Evolutionary conservation across 164 flowering plant genomes (phyloP), one percentile per base, ranked within the genome.

Genomic region (Houttuynia cordata): DNA sequence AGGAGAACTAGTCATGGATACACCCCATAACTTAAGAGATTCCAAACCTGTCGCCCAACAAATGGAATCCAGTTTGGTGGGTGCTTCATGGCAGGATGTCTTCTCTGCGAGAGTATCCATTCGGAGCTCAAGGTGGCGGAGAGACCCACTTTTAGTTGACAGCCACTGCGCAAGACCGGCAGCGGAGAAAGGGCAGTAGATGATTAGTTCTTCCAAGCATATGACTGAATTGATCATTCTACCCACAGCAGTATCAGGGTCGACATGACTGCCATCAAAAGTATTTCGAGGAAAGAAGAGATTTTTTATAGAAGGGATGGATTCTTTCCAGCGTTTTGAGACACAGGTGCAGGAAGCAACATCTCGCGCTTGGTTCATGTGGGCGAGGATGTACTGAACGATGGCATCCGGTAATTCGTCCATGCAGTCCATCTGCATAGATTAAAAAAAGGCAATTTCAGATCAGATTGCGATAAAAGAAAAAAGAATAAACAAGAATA

Each of bases 11-110:
- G 64, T 64, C 83, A 91, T 74, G 30, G 78, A 62, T 8, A 83
- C 93, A 59, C 96, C 97, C 97, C 97, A 88, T 1, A 91, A 82
- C 69, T 77, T 84, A 9, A 91, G 69, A 0, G 87, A 78, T 69
- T 83, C 85, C 75, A 91, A 63, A 58, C 78, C 75, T 39, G 53
- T 68, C 23, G 80, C 89, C 14, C 54, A 57, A 8, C 68, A 60
- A 14, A 91, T 63, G 71, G 82, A 81, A 40, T 88, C 91, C 61
- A 88, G 22, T 63, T 88, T 84, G 0, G 80, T 67, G 25, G 81
- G 73, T 56, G 40, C 60, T 19, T 77, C 83, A 34, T 18, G 24
- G 25, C 50, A 49, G 13, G 34, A 24, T 14, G 67, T 63, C 47
- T 71, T 71, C 15, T 83, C 83, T 15, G 50, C 19, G 45, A 85